phyloP scores from a whole-genome alignment of 2,329 filamentous ascomycete species.

The Orbilia quercus region DNA sequence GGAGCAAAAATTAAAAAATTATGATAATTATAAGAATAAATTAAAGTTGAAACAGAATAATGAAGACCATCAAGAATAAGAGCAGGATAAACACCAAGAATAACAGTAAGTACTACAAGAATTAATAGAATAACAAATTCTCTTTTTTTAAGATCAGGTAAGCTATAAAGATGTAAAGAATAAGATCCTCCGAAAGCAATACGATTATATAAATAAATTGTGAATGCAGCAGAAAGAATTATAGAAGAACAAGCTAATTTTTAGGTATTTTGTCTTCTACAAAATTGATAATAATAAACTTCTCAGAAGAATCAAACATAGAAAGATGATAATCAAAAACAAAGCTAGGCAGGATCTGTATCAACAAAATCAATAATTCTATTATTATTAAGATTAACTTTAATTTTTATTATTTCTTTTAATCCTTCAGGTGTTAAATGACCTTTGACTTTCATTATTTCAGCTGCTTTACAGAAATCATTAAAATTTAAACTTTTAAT shows the following conservation, averaged over 20 bases:
- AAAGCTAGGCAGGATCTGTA: too few species aligned
- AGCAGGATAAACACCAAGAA: slow-evolving; percentile 62
- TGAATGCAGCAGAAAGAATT: slow-evolving; percentile 61
- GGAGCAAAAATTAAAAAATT: slow-evolving; percentile 10
- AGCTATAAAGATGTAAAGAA: slow-evolving; percentile 61
- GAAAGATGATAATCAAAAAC: too few species aligned
- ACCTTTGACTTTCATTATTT: slow-evolving; percentile 27
- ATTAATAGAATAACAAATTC: slow-evolving; percentile 62
- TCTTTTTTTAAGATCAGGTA: slow-evolving; percentile 62
- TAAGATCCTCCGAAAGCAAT: slow-evolving; percentile 62
- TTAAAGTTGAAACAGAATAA: slow-evolving; percentile 61
- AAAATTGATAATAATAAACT: too few species aligned
- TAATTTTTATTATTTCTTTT: too few species aligned
- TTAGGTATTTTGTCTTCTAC: too few species aligned
- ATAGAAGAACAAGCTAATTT: slow-evolving; percentile 62
- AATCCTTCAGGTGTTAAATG: slow-evolving; percentile 32
- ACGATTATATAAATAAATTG: slow-evolving; percentile 62
- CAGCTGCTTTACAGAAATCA: slow-evolving; percentile 13
- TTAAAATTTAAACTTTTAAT: slow-evolving; percentile 26
- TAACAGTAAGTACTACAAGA: slow-evolving; percentile 61
- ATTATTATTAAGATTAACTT: too few species aligned
- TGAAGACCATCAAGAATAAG: slow-evolving; percentile 62
- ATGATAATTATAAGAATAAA: slow-evolving; percentile 51
- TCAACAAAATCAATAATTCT: too few species aligned
- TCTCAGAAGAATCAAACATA: too few species aligned